phyloP scores from a whole-genome alignment of 768 basidiomycete species.

The Auricularia cornea region DNA sequence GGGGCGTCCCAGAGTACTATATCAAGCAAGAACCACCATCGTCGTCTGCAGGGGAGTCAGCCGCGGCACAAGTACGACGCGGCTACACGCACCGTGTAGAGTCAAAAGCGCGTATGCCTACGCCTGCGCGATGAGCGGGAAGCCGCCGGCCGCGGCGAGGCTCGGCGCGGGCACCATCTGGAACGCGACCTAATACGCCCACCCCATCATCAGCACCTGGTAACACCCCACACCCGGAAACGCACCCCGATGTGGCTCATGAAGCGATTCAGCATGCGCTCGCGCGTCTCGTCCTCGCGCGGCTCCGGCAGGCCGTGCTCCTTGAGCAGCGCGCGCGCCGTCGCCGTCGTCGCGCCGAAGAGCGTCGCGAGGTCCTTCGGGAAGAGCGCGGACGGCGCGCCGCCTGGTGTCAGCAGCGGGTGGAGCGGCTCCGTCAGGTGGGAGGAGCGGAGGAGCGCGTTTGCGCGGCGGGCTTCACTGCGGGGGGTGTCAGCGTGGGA shows the following conservation, averaged over 20 bases:
- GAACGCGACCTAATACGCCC: slow-evolving; percentile 28
- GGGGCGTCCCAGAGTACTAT: no score
- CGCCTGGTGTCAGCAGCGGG: slow-evolving; percentile 43
- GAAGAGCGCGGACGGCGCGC: slow-evolving; percentile 34
- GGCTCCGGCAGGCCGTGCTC: slow-evolving; percentile 36
- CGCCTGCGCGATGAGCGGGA: not conserved
- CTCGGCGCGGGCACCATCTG: slow-evolving; percentile 30
- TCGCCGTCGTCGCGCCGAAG: slow-evolving; percentile 34
- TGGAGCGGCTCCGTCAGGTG: slow-evolving; percentile 36
- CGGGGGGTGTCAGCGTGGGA: slow-evolving; percentile 1
- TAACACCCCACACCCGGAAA: slow-evolving; percentile 11
- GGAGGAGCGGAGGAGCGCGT: slow-evolving; percentile 28
- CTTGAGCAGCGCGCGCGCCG: slow-evolving; percentile 31
- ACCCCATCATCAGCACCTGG: not conserved
- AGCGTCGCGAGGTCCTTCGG: slow-evolving; percentile 39
- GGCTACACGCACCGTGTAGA: no score
- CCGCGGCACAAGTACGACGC: no score
- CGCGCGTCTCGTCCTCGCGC: slow-evolving; percentile 16
- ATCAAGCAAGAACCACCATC: no score
- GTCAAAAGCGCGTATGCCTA: no score
- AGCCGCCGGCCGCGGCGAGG: not conserved
- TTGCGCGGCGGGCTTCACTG: slow-evolving; percentile 41
- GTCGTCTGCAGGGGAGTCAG: no score
- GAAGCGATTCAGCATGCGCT: slow-evolving; percentile 37
- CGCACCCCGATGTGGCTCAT: slow-evolving; percentile 42